Conservation (phyloP, 768 basidiomycete species). For the Mycena epipterygia region DNA sequence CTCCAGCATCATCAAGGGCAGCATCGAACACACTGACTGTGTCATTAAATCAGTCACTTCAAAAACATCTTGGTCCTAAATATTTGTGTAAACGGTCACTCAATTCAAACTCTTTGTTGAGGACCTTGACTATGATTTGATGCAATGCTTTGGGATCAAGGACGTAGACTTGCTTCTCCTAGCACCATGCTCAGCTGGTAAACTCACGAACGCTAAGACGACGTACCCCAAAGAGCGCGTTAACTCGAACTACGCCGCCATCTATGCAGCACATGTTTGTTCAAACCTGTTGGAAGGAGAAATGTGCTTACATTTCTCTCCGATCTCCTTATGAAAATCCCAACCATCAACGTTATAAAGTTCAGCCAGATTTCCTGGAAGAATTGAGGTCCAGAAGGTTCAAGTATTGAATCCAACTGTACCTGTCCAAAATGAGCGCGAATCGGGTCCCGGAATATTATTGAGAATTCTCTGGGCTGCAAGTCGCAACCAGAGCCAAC, state of each 20-base stretch:
- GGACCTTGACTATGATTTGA: conserved; percentile 49
- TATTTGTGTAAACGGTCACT: background rate
- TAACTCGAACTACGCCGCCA: conserved; percentile 31
- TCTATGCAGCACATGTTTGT: background rate
- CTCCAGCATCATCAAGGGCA: background rate
- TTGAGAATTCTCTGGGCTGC: conserved; percentile 30
- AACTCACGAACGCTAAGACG: too few relatives aligned
- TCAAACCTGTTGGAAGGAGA: background rate
- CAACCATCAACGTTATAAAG: conserved; percentile 16
- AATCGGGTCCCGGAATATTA: conserved; percentile 32
- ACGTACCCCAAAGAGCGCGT: conserved; percentile 35
- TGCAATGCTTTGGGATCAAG: conserved; percentile 52
- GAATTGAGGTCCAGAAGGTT: background rate
- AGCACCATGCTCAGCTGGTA: background rate
- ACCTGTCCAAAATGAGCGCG: conserved; percentile 27
- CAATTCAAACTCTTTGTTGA: background rate
- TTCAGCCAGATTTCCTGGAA: conserved; percentile 17
- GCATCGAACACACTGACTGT: conserved; percentile 37
- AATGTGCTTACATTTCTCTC: conserved; percentile 5
- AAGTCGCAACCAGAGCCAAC: background rate
- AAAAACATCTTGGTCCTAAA: conserved; percentile 49
- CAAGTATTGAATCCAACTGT: too few relatives aligned
- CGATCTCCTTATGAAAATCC: conserved; percentile 26
- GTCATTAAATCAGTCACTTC: conserved; percentile 46
- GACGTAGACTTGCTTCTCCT: conserved; percentile 49